A percentile compares a stretch with the other conserved stretches of the same genome.
phyloP scores from a whole-genome alignment of 2,329 filamentous ascomycete species.

The Aspergillus phoenicis region DNA sequence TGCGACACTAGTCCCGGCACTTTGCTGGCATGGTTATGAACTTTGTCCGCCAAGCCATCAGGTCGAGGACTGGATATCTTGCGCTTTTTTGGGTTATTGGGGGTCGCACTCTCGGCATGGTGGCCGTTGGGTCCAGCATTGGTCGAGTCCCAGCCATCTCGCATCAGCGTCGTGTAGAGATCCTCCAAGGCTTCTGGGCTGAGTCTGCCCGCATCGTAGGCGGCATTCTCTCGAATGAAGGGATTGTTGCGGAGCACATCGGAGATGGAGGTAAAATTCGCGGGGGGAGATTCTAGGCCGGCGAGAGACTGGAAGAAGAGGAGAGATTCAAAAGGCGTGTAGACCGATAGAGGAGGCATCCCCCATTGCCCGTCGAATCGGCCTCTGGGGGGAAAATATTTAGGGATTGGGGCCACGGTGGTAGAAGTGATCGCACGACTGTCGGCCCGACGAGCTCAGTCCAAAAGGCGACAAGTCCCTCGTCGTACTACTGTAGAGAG shows the following conservation, averaged over 20 bases:
- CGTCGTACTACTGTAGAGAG: constrained; percentile 4
- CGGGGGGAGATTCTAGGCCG: constrained; percentile 64
- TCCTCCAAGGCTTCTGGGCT: constrained; percentile 76
- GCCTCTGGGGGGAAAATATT: constrained; percentile 38
- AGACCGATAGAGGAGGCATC: constrained; percentile 65
- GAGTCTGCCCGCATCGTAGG: constrained; percentile 74
- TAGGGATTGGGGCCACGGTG: constrained; percentile 44
- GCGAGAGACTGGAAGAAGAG: constrained; percentile 81
- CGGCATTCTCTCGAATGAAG: constrained; percentile 68
- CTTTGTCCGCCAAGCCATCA: constrained; percentile 65
- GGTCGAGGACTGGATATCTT: constrained; percentile 69
- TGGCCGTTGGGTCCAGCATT: constrained; percentile 31
- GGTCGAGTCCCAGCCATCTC: constrained; percentile 65
- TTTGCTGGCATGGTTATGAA: constrained; percentile 65
- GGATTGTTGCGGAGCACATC: constrained; percentile 72
- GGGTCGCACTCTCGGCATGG: constrained; percentile 27
- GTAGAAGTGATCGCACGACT: constrained; percentile 18
- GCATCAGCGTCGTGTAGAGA: constrained; percentile 74
- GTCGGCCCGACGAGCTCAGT: constrained; percentile 14
- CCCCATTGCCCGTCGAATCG: constrained; percentile 48
- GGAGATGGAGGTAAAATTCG: constrained; percentile 72
- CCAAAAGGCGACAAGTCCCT: constrained; percentile 6
- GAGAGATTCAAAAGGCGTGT: constrained; percentile 83
- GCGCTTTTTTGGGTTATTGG: constrained; percentile 67
- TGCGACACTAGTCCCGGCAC: constrained; percentile 71